A percentile compares a stretch with the other conserved stretches of the same genome.
phyloP scores from a whole-genome alignment of 1,284 basidiomycete species.

The Leccinum variabile region DNA sequence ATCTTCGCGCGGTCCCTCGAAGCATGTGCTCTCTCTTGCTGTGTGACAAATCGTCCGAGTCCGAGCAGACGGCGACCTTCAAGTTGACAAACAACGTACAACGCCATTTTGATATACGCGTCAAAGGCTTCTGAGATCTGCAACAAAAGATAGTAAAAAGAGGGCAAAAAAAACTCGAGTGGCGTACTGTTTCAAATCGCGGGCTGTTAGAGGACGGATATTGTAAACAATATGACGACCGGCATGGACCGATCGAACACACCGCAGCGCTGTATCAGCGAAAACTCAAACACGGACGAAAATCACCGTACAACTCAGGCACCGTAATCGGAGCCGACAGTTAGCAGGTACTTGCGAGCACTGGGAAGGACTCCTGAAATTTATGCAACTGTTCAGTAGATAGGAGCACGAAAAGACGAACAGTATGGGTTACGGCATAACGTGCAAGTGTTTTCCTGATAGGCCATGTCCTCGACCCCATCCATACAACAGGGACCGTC shows the following conservation, averaged over 20 bases:
- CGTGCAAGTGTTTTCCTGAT: neutral
- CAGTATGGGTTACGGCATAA: neutral
- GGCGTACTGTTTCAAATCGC: neutral
- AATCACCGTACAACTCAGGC: neutral
- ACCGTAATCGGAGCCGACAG: neutral
- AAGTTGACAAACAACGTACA: neutral
- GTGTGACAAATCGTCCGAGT: neutral
- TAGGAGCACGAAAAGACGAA: neutral
- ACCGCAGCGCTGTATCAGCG: neutral
- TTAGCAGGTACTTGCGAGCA: neutral
- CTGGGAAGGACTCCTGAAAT: neutral
- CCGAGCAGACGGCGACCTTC: neutral
- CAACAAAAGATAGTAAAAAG: neutral
- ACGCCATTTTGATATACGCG: neutral
- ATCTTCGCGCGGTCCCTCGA: neutral
- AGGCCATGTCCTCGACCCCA: neutral
- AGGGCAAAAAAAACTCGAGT: no score
- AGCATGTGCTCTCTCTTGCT: neutral
- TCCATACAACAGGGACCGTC: neutral
- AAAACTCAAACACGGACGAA: conserved; percentile 1
- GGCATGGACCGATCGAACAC: conserved; percentile 1
- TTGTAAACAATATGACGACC: neutral
- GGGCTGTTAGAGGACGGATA: neutral
- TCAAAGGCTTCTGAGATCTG: neutral
- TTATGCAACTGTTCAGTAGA: neutral